Evolutionary conservation across 1,284 basidiomycete genomes (phyloP).

Genomic region (Papiliotrema laurentii): DNA sequence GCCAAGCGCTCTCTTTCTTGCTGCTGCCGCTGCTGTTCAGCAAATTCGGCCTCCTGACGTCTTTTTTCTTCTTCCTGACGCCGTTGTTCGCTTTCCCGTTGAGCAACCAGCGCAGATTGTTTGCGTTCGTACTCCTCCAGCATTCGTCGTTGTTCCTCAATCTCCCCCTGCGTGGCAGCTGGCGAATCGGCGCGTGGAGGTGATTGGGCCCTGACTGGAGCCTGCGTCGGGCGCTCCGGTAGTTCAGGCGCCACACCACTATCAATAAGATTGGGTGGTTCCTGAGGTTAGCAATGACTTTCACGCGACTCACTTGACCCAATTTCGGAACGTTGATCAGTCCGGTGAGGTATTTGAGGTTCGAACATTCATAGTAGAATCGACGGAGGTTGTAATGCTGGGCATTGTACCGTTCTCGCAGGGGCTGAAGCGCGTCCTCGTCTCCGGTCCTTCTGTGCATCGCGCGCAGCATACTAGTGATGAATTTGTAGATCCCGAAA

Average conservation of each 20-base stretch:
- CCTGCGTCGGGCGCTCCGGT: constrained; percentile 70
- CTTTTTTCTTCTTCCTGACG: constrained; percentile 71
- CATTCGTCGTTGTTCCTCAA: constrained; percentile 90
- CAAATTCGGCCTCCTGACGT: constrained; percentile 83
- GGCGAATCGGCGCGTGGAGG: constrained; percentile 60
- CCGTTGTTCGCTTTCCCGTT: constrained; percentile 78
- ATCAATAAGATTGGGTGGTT: constrained; percentile 88
- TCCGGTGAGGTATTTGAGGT: constrained; percentile 90
- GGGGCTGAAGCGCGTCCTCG: constrained; percentile 75
- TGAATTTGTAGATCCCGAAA: constrained; percentile 95
- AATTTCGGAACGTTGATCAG: constrained; percentile 95
- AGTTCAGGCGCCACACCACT: constrained; percentile 77
- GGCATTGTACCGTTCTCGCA: constrained; percentile 75
- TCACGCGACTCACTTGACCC: constrained; percentile 61
- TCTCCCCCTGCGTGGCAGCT: constrained; percentile 66
- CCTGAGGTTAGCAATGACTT: constrained; percentile 52
- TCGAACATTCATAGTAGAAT: constrained; percentile 97
- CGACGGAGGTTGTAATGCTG: constrained; percentile 88
- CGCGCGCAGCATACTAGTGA: constrained; percentile 92
- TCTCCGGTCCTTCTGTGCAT: constrained; percentile 91
- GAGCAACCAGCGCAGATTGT: constrained; percentile 72
- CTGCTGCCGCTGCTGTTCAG: constrained; percentile 55
- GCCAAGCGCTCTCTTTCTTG: constrained; percentile 84
- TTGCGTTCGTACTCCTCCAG: constrained; percentile 96
- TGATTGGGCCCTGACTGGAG: constrained; percentile 52